phyloP scores from a whole-genome alignment of 345 rosid genomes.

The Passiflora organensis region DNA sequence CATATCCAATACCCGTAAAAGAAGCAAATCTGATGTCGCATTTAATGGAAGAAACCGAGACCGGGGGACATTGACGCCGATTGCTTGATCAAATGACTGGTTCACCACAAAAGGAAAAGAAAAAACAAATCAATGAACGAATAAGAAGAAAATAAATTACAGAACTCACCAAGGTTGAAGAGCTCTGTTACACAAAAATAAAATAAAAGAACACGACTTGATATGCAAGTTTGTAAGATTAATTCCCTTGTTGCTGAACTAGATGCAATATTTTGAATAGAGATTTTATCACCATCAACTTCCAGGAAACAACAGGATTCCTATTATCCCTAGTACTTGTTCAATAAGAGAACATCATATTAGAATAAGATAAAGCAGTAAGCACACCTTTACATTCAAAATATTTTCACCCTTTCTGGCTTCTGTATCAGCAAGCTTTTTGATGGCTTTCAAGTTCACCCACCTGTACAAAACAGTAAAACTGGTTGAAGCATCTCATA shows the following conservation, averaged over 20 bases:
- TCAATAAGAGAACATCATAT: not conserved
- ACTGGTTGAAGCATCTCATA: slow-evolving; percentile 5
- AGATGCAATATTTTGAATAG: slow-evolving; percentile 26
- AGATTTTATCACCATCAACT: slow-evolving; percentile 12
- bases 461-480: slow-evolving; percentile 38
- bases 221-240: not conserved
- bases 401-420: slow-evolving; percentile 25
- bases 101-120: slow-evolving; percentile 8
- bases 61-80: slow-evolving; percentile 41
- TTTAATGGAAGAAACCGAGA: slow-evolving; percentile 41
- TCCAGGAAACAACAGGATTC: slow-evolving; percentile 15
- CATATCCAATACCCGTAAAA: slow-evolving; percentile 39
- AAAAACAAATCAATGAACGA: slow-evolving; percentile 4
- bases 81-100: slow-evolving; percentile 41
- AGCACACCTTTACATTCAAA: slow-evolving; percentile 29
- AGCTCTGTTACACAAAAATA: not conserved
- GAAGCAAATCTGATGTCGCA: slow-evolving; percentile 50
- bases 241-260: slow-evolving; percentile 37
- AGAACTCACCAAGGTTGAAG: not conserved
- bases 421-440: slow-evolving; percentile 42
- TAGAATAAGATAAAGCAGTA: not conserved
- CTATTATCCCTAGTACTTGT: slow-evolving; percentile 1
- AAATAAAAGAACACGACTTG: not conserved
- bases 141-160: not conserved
- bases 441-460: slow-evolving; percentile 44